Percentiles rank a stretch among this genome's conserved stretches.
Evolutionary conservation across 2,329 filamentous ascomycete species (phyloP).

Genomic region (Trichoderma atrobrunneum): DNA sequence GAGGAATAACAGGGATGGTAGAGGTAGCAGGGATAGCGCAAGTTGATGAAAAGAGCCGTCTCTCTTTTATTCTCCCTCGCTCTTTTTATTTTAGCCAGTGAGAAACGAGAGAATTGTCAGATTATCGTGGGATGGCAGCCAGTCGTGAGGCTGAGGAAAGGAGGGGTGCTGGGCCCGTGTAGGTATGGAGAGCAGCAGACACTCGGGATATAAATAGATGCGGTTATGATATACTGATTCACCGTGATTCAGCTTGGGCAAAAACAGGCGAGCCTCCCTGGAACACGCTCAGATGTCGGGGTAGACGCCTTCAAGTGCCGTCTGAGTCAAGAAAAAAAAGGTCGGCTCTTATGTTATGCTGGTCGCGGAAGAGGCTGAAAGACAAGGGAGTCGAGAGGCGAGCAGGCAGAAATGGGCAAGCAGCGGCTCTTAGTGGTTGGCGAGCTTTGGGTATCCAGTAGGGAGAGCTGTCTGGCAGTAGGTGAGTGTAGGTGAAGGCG

Average conservation of each 20-base stretch:
- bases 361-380: background rate
- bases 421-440: background rate
- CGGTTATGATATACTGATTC: background rate
- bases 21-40: background rate
- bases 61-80: background rate
- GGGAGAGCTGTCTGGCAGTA: background rate
- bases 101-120: background rate
- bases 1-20: background rate
- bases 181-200: background rate
- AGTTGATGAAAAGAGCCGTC: background rate
- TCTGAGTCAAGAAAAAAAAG: constrained; percentile 4
- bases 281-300: background rate
- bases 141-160: constrained; percentile 6
- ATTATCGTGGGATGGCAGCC: constrained; percentile 5
- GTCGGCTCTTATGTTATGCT: background rate
- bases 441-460: background rate
- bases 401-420: background rate
- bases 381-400: background rate
- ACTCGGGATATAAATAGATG: constrained; percentile 4
- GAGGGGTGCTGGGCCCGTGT: background rate
- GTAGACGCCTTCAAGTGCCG: background rate
- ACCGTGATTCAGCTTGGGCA: background rate
- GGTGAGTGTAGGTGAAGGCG: constrained; percentile 1
- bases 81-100: constrained; percentile 2
- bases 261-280: background rate